These are phyloP conservation scores for Pyrus communis DNA, from an alignment of 306 rosid genomes.

Conservation along the genomic window DNA sequence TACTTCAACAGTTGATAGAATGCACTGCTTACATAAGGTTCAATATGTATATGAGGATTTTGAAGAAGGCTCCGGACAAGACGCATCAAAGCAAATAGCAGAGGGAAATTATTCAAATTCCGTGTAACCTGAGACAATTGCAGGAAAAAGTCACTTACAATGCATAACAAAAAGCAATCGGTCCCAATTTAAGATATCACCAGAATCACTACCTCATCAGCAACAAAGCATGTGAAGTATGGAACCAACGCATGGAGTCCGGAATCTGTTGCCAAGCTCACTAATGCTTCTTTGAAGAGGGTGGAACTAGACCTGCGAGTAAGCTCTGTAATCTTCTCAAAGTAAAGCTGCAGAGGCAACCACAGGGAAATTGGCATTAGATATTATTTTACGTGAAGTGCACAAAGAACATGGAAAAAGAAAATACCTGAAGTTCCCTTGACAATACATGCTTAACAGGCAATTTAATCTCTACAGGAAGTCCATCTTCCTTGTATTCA, in stretches of 20 bases:
- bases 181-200: not conserved
- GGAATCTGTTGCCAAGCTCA: constrained; percentile 73
- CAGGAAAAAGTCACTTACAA: constrained; percentile 19
- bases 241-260: constrained; percentile 93
- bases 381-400: not conserved
- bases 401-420: constrained; percentile 1
- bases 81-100: constrained; percentile 71
- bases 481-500: constrained; percentile 70
- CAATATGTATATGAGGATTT: constrained; percentile 74
- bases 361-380: constrained; percentile 19
- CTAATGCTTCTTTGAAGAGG: constrained; percentile 56
- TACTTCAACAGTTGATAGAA: not conserved
- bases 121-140: constrained; percentile 52
- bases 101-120: constrained; percentile 40
- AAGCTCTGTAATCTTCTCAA: constrained; percentile 57
- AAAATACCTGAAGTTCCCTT: constrained; percentile 71
- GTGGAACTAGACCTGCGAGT: constrained; percentile 51
- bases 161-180: constrained; percentile 17
- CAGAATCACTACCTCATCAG: constrained; percentile 62
- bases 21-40: constrained; percentile 71
- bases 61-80: constrained; percentile 68
- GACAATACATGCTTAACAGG: constrained; percentile 71
- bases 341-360: constrained; percentile 65
- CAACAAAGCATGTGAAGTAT: constrained; percentile 61
- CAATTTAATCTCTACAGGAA: constrained; percentile 56